Evolutionary conservation across 257 asterid species (phyloP), one percentile per base, ranked within the genome.

Genomic region (Solanum peruvianum): DNA sequence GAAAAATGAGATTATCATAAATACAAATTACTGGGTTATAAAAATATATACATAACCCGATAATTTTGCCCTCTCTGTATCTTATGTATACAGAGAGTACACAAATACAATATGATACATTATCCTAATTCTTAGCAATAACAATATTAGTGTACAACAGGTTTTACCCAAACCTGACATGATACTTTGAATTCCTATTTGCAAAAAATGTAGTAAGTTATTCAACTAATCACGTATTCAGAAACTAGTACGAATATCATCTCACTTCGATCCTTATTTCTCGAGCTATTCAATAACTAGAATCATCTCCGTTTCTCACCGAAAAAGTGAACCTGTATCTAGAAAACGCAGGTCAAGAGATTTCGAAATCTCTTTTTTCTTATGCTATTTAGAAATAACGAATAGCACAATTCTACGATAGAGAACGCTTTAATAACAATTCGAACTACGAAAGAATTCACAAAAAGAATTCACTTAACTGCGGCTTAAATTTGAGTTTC

Each of bases 401-500:
- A 56, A 5, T 20, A 56, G 66, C 66, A 8, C 12, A 6, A 81
- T 31, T 52, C 31, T 45, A 80, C 18, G 3, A 82, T 82, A 82
- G 25, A 31, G 29, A 82, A 49, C 27, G 18, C 27, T 45, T 5
- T 82, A 82, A 49, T 81, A 71, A 71, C 27, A 71, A 33, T 9
- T 71, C 3, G 25, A 27, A 33, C 47, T 45, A 35, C 1, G 11
- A 29, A 20, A 71, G 80, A 71, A 85, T 82, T 58, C 69, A 62
- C 90, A 90, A 31, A 90, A 73, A 89, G 64, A 92, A 90, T 56
- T 89, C 91, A 77, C 42, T 56, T 52, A 93, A 86, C 35, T 87
- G 72, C 2, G 94, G 92, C 81, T 87, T 92, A 83, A 95, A 87
- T 73, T 90, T 93, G 9, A 85, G 88, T 29, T 42, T 83, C 98